Base-by-base conservation (phyloP, 1,284 basidiomycete genomes). In the Pholiota adiposa region DNA sequence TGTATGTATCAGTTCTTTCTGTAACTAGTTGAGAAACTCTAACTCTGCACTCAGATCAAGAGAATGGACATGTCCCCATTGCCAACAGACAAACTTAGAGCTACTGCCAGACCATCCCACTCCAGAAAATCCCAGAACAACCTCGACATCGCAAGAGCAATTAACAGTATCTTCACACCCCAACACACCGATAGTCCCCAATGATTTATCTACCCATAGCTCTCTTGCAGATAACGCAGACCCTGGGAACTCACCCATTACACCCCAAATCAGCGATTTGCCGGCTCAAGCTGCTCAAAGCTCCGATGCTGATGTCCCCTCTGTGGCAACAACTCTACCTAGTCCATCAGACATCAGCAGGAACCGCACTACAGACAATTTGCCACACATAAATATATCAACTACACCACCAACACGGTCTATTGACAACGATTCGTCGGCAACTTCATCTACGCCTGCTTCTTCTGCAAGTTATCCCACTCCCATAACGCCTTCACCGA, bases 61-160 rank as follows among this genome's bases (percentile, higher is more conserved):
- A 63, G 84, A 88, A 55, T 96, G 94, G 94, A 75, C 79, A 40
- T 96, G 94, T 67, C 87, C 91, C 2, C 84, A 84, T 53, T 96
- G 94, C 72, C 79, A 85, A 51, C 80, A 84, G 63, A 72, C 81
- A 38, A 95, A 94, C 73, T 64, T 85, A 49, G 84, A 88, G 51
- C 80, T 88, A 44, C 82, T 96, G 52, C 89, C 89, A 12, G 89
- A 93, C 73, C 86, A 84, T n/a, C 62, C 73, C 12, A 36, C 33
- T 41, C 60, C 57, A 38, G 29, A 51, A 25, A 49, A 18, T 33
- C 12, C 14, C 6, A 46, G 46, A 50, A 54, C 36, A 16, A 40
- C 56, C 21, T 65, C 50, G 43, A 48, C 40, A 23, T 33, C 49
- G 33, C 56, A 58, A 34, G 54, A 62, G 41, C 44, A 56, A 18